Conservation (phyloP, 1,139 yeast genomes). For the Protomyces arabidopsidicola region DNA sequence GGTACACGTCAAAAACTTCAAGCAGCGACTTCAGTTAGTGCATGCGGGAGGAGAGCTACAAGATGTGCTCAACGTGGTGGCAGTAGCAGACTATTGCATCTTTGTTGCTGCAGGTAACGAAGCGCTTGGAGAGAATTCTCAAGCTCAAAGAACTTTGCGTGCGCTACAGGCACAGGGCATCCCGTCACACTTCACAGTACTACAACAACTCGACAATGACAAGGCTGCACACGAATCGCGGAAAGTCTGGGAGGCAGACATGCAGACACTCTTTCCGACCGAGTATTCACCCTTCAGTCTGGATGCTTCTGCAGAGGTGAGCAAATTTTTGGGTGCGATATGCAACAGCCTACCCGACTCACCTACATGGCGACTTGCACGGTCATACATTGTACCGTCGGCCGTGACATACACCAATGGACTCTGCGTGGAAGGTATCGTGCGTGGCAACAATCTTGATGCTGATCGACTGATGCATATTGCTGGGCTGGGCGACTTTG, state of each 20-base stretch:
- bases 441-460: slow-evolving; percentile 80
- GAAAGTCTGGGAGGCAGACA: slow-evolving; percentile 24
- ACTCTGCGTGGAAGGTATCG: slow-evolving; percentile 66
- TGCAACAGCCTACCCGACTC: slow-evolving; percentile 86
- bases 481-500: slow-evolving; percentile 88
- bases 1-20: slow-evolving; percentile 60
- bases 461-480: slow-evolving; percentile 74
- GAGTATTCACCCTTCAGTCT: slow-evolving; percentile 47
- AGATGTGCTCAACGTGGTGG: slow-evolving; percentile 71
- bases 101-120: slow-evolving; percentile 79
- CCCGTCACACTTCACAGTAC: slow-evolving; percentile 72
- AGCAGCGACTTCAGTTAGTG: slow-evolving; percentile 67
- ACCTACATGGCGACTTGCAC: slow-evolving; percentile 82
- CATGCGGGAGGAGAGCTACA: slow-evolving; percentile 67
- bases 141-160: slow-evolving; percentile 82
- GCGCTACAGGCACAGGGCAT: slow-evolving; percentile 91
- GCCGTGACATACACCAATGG: slow-evolving; percentile 47
- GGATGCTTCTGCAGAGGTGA: slow-evolving; percentile 62
- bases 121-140: slow-evolving; percentile 59
- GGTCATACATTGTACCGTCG: slow-evolving; percentile 85
- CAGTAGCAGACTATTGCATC: slow-evolving; percentile 80
- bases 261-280: slow-evolving; percentile 80
- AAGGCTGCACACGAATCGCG: slow-evolving; percentile 12
- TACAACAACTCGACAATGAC: slow-evolving; percentile 71
- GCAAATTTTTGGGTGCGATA: slow-evolving; percentile 64